Evolutionary conservation across 2,329 filamentous ascomycete genomes (phyloP), one percentile per base, ranked within the genome.

Genomic region (Hortaea sp.): DNA sequence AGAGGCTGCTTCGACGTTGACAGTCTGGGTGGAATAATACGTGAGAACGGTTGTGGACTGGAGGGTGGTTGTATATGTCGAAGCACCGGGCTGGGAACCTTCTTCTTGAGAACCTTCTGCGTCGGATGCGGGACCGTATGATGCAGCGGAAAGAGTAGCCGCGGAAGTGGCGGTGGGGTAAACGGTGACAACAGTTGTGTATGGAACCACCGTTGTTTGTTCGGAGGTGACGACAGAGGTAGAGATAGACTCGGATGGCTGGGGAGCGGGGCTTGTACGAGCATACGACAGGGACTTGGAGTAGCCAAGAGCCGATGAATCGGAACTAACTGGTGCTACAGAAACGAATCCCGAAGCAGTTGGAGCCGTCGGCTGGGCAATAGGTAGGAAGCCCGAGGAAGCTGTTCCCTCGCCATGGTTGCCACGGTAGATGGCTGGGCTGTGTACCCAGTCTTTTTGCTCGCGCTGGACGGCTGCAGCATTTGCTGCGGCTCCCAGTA

Each of bases 401-500:
- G 40, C 40, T 30, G 40, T 35, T 11, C 41, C 29, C 31, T 7
- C 29, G 29, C 38, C 39, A 5, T 10, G 38, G 34, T 27, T n/a
- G 29, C 12, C 5, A 20, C 32, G 13, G 13, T 42, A 11, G 20
- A 28, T 9, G 39, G 10, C 27, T 27, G 13, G 38, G 28, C 29
- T n/a, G 28, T 34, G 10, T 7, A 31, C 28, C 7, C 9, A 35
- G n/a, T 35, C 32, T n/a, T 35, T n/a, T 35, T 9, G 32, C 32
- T 35, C 9, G 32, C 32, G 38, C 13, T 9, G 44, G 7, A 41
- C 31, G n/a, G 28, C 38, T 12, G 54, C 52, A 34, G 53, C 48
- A 69, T 45, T 31, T 41, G 47, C 52, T 39, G 47, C 49, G 34
- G 44, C n/a, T 10, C 48, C 53, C 35, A 53, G 44, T 9, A 52